These are phyloP conservation scores for Pseudogymnoascus pannorum DNA, from an alignment of 2,329 filamentous ascomycete species.

Conservation along the genomic window DNA sequence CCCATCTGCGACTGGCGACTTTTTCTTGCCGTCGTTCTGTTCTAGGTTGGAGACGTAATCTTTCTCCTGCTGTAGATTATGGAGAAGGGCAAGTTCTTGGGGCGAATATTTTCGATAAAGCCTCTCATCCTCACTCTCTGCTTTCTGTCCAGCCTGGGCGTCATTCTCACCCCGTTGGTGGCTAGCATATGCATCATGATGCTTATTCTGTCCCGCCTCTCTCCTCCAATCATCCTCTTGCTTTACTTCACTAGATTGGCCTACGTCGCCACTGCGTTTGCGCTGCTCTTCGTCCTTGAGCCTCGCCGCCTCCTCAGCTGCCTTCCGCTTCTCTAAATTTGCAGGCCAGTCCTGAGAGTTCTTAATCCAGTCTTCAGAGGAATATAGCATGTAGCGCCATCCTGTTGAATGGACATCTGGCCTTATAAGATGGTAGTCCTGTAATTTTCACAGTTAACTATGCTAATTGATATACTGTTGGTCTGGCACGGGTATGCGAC, in stretches of 20 bases:
- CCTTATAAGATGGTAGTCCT: constrained; percentile 38
- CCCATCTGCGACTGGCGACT: constrained; percentile 30
- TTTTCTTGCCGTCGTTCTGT: constrained; percentile 36
- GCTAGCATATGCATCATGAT: constrained; percentile 17
- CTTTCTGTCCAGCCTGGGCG: constrained; percentile 16
- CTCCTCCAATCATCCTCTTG: constrained; percentile 16
- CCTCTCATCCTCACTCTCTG: constrained; percentile 25
- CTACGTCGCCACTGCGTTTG: constrained; percentile 25
- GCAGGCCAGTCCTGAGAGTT: constrained; percentile 41
- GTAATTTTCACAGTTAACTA: background rate
- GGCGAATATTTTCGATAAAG: constrained; percentile 32
- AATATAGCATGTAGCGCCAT: constrained; percentile 44
- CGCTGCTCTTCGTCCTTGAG: constrained; percentile 21
- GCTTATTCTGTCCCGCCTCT: constrained; percentile 18
- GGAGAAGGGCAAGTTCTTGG: constrained; percentile 37
- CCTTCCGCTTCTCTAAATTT: constrained; percentile 35
- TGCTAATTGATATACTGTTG: background rate
- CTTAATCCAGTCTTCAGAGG: constrained; percentile 43
- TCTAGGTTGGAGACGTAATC: constrained; percentile 34
- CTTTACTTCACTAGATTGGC: constrained; percentile 21
- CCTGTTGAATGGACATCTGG: constrained; percentile 38
- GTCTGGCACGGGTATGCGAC: too few relatives aligned
- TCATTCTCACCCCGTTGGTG: constrained; percentile 25
- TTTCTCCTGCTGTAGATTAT: constrained; percentile 37
- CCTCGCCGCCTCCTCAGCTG: constrained; percentile 27